A percentile compares a stretch with the other conserved stretches of the same genome.
Conservation (phyloP, 2,329 filamentous ascomycete species). For the Escovopsis sp. region DNA sequence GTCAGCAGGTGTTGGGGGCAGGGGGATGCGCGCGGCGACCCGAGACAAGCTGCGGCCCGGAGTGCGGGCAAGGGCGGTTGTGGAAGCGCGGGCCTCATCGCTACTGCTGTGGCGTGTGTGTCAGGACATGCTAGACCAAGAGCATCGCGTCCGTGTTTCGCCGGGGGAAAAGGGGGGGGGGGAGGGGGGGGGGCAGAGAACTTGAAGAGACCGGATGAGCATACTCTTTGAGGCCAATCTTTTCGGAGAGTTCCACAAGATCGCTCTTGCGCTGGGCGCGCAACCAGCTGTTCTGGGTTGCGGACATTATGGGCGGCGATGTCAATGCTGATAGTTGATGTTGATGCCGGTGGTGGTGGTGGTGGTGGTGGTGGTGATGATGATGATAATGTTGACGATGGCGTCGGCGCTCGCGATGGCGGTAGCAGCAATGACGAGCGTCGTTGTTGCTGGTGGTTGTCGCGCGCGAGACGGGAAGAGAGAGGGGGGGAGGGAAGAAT, state of each 20-base stretch:
- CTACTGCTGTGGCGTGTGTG: conserved; percentile 9
- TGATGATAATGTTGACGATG: no score
- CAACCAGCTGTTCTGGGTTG: conserved; percentile 50
- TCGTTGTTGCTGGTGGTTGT: background rate
- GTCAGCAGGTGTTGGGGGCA: conserved; percentile 67
- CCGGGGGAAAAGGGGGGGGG: background rate
- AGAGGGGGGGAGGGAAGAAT: background rate
- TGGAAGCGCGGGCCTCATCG: conserved; percentile 19
- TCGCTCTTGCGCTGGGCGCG: conserved; percentile 71
- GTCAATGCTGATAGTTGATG: background rate
- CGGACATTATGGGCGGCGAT: conserved; percentile 10
- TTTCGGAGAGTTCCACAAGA: conserved; percentile 57
- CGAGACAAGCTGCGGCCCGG: conserved; percentile 38
- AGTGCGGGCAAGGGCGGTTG: conserved; percentile 33
- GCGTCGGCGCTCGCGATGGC: no score
- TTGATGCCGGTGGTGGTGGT: background rate
- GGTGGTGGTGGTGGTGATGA: background rate
- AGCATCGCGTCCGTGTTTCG: no score
- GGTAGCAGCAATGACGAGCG: background rate
- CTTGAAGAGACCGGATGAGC: conserved; percentile 18
- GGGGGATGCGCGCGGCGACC: conserved; percentile 45
- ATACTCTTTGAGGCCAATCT: conserved; percentile 59
- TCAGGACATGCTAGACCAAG: background rate
- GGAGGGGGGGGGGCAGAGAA: background rate
- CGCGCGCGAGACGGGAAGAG: background rate